phyloP scores from a whole-genome alignment of 1,139 yeast genomes.

The Pichia sp. region DNA sequence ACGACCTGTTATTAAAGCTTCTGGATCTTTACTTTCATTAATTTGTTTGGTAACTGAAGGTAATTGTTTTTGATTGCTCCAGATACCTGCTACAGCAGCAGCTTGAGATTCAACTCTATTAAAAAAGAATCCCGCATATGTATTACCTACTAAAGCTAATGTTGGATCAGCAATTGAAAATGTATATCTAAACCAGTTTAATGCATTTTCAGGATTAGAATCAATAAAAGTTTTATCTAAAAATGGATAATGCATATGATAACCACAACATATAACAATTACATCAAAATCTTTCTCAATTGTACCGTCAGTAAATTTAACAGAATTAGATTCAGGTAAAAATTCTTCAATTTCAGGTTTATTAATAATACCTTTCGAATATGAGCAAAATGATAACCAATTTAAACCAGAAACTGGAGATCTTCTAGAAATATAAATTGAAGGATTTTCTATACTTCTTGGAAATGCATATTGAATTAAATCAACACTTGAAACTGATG shows the following conservation, averaged over 20 bases:
- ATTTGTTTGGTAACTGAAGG: slow-evolving; percentile 23
- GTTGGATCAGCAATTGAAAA: slow-evolving; percentile 39
- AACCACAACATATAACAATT: slow-evolving; percentile 42
- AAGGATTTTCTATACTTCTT: slow-evolving; percentile 17
- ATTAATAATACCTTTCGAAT: slow-evolving; percentile 14
- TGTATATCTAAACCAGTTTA: slow-evolving; percentile 35
- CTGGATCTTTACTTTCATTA: slow-evolving; percentile 14
- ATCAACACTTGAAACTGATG: slow-evolving; percentile 45
- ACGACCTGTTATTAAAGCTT: slow-evolving; percentile 5
- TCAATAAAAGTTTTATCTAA: slow-evolving; percentile 18
- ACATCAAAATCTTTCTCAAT: slow-evolving; percentile 33
- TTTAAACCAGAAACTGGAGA: background rate
- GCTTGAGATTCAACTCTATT: slow-evolving; percentile 39
- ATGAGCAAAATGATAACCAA: slow-evolving; percentile 11
- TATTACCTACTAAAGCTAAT: slow-evolving; percentile 38
- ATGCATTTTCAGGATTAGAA: slow-evolving; percentile 9
- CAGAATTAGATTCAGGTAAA: slow-evolving; percentile 16
- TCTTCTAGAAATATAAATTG: slow-evolving; percentile 15
- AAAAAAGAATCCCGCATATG: slow-evolving; percentile 36
- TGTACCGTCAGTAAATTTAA: slow-evolving; percentile 34
- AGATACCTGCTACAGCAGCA: slow-evolving; percentile 43
- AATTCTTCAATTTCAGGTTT: slow-evolving; percentile 19
- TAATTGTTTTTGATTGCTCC: slow-evolving; percentile 30
- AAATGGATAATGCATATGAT: slow-evolving; percentile 37
- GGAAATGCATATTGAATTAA: slow-evolving; percentile 44